Evolutionary conservation across 2,329 filamentous ascomycete species (phyloP), one percentile per base, ranked within the genome.

Genomic region (Curvularia sp.): DNA sequence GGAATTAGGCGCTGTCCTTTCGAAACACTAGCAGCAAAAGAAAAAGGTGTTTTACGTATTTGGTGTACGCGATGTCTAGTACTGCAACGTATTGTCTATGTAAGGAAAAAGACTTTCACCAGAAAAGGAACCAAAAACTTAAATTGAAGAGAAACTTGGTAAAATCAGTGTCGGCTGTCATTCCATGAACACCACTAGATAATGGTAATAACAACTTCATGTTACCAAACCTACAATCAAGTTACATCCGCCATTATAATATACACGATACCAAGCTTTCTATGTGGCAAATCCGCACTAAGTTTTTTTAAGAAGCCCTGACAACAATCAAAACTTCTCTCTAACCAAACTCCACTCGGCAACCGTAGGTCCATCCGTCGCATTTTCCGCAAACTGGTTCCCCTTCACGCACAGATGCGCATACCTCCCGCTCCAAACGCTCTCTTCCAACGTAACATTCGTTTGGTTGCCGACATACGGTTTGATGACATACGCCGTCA

Each of bases 331-430:
- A 39, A 23, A 55, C 12, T 45, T 58, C 48, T 66, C 65, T 28
- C 46, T 54, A 43, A 79, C 65, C 34, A 80, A 51, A 60, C 75
- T 80, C 77, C 81, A 85, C 74, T 86, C 84, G 15, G 82, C 83
- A 1, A 86, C 83, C 38, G 81, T 84, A 2, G 80, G 81, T 0
- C 83, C 83, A 73, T 61, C 80, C 70, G 12, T 53, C 47, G 59
- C 67, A 60, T 60, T 72, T 21, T 63, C 62, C 10, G 72, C 67
- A 18, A 76, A 78, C 65, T 77, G 75, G 65, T 80, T 84, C 1
- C 84, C 84, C 50, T 69, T 67, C 15, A 86, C 77, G n/a, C 76
- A 77, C 64, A 86, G 66, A 60, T 77, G 80, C 39, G 78, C 80
- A 68, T 71, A 83, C 53, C 74, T 62, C 4, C 80, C 81, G 53